These are phyloP conservation scores for Pseudocercospora crystallina DNA, from an alignment of 2,329 filamentous ascomycete species.

Conservation along the genomic window DNA sequence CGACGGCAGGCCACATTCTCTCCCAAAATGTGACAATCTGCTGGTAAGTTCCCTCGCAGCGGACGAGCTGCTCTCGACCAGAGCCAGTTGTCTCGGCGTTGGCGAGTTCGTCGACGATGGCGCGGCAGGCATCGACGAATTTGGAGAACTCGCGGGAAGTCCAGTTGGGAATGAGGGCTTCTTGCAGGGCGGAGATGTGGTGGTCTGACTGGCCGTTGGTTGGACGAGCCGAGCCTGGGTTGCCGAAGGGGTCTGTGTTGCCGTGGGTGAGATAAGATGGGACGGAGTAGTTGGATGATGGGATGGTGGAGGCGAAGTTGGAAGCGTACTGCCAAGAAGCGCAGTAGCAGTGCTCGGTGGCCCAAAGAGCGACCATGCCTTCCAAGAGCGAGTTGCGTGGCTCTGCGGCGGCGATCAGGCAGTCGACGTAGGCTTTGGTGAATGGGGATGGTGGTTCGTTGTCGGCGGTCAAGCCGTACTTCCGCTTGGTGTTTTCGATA, in stretches of 20 bases:
- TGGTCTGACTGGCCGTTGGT: conserved; percentile 33
- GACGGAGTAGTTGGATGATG: conserved; percentile 31
- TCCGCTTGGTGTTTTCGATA: conserved; percentile 63
- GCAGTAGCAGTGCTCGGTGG: conserved; percentile 63
- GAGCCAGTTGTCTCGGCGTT: conserved; percentile 48
- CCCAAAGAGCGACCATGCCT: conserved; percentile 72
- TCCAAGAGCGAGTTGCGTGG: conserved; percentile 59
- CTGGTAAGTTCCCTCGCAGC: conserved; percentile 49
- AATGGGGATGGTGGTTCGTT: conserved; percentile 47
- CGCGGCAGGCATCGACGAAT: conserved; percentile 50
- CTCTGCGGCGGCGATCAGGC: conserved; percentile 59
- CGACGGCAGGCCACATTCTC: conserved; percentile 51
- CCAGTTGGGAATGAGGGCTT: conserved; percentile 53
- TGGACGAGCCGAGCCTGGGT: conserved; percentile 7
- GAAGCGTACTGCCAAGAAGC: conserved; percentile 50
- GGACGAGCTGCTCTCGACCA: conserved; percentile 48
- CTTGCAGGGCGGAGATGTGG: conserved; percentile 51
- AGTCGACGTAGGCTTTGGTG: conserved; percentile 57
- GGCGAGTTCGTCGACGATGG: conserved; percentile 51
- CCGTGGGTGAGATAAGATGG: conserved; percentile 32
- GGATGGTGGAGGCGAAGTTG: conserved; percentile 39
- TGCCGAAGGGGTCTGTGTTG: conserved; percentile 17
- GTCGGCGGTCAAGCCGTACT: conserved; percentile 58
- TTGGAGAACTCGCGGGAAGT: conserved; percentile 51
- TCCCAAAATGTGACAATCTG: conserved; percentile 51